Evolutionary conservation across 2,329 filamentous ascomycete genomes (phyloP).

Genomic region (Sordariomycetes sp.): DNA sequence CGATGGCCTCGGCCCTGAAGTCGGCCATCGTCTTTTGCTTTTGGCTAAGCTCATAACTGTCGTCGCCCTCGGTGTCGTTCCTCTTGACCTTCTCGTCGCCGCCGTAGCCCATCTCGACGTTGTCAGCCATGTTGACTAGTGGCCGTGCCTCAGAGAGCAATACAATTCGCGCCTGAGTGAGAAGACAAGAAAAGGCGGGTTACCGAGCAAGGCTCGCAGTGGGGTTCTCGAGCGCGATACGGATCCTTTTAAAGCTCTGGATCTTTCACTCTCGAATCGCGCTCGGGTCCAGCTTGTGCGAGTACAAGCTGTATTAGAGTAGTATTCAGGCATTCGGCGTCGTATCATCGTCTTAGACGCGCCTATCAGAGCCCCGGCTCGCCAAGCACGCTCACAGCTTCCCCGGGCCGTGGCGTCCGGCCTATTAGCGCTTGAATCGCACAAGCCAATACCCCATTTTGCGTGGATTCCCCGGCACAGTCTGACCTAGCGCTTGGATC

Average conservation of each 20-base stretch:
- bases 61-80: background rate
- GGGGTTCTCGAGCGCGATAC: background rate
- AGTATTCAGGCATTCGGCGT: background rate
- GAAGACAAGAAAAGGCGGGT: too few species aligned
- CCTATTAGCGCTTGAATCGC: background rate
- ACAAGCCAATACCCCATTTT: too few species aligned
- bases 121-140: background rate
- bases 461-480: too few species aligned
- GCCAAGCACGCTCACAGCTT: background rate
- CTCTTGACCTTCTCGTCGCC: background rate
- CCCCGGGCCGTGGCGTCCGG: too few species aligned
- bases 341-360: background rate
- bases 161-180: too few species aligned
- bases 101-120: background rate
- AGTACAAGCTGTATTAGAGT: background rate
- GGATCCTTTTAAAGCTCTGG: background rate
- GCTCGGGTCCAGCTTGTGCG: background rate
- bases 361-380: background rate
- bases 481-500: too few species aligned
- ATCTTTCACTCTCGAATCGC: background rate
- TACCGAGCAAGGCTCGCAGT: too few species aligned
- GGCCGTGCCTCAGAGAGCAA: background rate
- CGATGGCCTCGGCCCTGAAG: slow-evolving; percentile 38
- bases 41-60: background rate
- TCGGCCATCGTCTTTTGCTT: slow-evolving; percentile 9